Conservation (phyloP, 225 moss, liverwort and hornwort genomes). For the Bryoerythrophyllum caledonicum region DNA sequence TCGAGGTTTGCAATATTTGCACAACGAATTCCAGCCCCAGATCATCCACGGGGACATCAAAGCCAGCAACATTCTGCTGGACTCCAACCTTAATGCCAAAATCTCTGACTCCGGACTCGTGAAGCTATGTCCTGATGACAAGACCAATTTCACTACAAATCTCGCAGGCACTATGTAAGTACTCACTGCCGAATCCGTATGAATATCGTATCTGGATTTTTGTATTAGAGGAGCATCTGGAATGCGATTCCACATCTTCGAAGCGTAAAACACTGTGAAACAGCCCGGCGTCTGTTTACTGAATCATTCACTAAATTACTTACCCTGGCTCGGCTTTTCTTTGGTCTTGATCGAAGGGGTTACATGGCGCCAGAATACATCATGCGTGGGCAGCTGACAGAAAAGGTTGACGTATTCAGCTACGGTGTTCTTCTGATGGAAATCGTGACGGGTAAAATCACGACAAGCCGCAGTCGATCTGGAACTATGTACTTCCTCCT, state of each 20-base stretch:
- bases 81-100: conserved; percentile 49
- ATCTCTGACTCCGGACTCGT: conserved; percentile 58
- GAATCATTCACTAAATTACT: not conserved
- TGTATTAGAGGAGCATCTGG: conserved; percentile 8
- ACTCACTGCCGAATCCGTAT: not conserved
- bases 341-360: conserved; percentile 45
- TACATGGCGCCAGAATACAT: conserved; percentile 65
- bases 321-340: not conserved
- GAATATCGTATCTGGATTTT: not conserved
- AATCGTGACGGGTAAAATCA: conserved; percentile 51
- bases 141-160: conserved; percentile 52
- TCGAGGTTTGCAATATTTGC: conserved; percentile 52
- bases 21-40: conserved; percentile 39
- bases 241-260: not conserved
- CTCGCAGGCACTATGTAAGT: conserved; percentile 61
- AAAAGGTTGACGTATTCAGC: conserved; percentile 62
- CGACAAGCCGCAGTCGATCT: conserved; percentile 50
- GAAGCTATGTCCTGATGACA: conserved; percentile 48
- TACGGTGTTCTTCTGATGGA: conserved; percentile 60
- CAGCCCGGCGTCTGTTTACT: not conserved
- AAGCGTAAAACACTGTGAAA: not conserved
- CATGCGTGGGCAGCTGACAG: conserved; percentile 50
- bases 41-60: conserved; percentile 60
- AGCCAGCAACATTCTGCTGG: conserved; percentile 60
- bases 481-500: conserved; percentile 53